Conservation (phyloP, 2,329 filamentous ascomycete genomes). For the Sodiomyces alkalinus region DNA sequence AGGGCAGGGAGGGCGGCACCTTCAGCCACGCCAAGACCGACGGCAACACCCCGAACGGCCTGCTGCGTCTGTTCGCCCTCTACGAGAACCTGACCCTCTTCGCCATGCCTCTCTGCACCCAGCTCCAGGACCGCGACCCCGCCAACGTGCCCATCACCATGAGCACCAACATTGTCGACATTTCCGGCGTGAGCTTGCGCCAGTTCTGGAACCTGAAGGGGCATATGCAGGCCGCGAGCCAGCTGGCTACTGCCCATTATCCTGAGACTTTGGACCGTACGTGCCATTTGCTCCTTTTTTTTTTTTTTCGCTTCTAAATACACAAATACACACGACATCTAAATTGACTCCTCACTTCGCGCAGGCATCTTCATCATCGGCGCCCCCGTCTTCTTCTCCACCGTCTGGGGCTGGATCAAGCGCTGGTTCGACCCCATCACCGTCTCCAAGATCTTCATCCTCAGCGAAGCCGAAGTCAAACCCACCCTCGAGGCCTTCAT, state of each 20-base stretch:
- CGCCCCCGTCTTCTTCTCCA: slow-evolving; percentile 80
- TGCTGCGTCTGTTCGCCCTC: slow-evolving; percentile 76
- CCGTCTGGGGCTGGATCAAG: slow-evolving; percentile 90
- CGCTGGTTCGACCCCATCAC: slow-evolving; percentile 92
- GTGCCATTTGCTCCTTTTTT: slow-evolving; percentile 30
- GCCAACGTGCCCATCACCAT: slow-evolving; percentile 77
- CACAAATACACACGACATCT: no score
- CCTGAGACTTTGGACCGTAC: slow-evolving; percentile 83
- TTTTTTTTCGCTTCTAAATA: not conserved
- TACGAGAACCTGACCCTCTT: slow-evolving; percentile 90
- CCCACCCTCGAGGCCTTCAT: slow-evolving; percentile 70
- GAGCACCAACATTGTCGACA: slow-evolving; percentile 90
- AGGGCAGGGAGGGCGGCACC: slow-evolving; percentile 36
- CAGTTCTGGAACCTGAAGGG: slow-evolving; percentile 92
- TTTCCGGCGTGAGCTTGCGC: slow-evolving; percentile 72
- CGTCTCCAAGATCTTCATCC: slow-evolving; percentile 90
- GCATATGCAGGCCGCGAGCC: slow-evolving; percentile 87
- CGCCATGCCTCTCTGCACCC: slow-evolving; percentile 69
- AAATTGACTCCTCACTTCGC: slow-evolving; percentile 11
- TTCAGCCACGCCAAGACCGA: slow-evolving; percentile 48
- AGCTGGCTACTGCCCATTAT: slow-evolving; percentile 83
- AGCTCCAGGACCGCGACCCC: slow-evolving; percentile 55
- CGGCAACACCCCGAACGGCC: slow-evolving; percentile 54
- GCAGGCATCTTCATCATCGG: slow-evolving; percentile 55
- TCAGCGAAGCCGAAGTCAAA: slow-evolving; percentile 56